Evolutionary conservation across 768 basidiomycete species (phyloP).

Genomic region (Phlegmacium glaucopus): DNA sequence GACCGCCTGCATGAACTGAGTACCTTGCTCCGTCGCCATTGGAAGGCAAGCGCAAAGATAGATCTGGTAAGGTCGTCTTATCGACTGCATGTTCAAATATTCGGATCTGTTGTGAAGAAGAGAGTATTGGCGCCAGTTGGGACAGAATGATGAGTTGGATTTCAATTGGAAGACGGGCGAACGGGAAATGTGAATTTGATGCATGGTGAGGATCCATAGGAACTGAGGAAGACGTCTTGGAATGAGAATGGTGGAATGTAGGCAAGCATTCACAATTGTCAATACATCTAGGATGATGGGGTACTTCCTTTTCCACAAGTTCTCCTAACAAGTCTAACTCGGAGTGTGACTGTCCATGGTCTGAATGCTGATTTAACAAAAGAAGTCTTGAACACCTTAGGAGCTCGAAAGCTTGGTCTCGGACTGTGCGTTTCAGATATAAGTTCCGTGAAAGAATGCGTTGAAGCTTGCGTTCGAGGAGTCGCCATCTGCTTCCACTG

Average conservation of each 20-base stretch:
- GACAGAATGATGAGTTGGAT: constrained; percentile 16
- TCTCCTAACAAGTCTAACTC: too few relatives aligned
- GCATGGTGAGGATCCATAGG: background rate
- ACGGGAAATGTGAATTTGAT: background rate
- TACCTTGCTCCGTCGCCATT: background rate
- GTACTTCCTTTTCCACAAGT: background rate
- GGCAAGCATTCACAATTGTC: constrained; percentile 5
- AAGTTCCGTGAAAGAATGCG: constrained; percentile 10
- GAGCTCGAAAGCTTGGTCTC: constrained; percentile 11
- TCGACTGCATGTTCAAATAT: constrained; percentile 15
- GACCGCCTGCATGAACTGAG: background rate
- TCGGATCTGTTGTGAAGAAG: constrained; percentile 10
- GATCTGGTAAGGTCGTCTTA: constrained; percentile 11
- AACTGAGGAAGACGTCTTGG: background rate
- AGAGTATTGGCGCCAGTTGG: constrained; percentile 12
- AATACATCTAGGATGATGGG: background rate
- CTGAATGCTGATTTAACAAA: constrained; percentile 1
- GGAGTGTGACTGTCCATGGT: too few relatives aligned
- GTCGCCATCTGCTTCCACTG: constrained; percentile 5
- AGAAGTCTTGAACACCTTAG: constrained; percentile 14
- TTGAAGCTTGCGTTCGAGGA: constrained; percentile 6
- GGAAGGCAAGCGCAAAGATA: constrained; percentile 8
- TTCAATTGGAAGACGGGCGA: constrained; percentile 14
- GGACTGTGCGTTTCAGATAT: constrained; percentile 7
- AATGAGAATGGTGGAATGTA: background rate